Evolutionary conservation across 176 grass and related monocot genomes (phyloP), one percentile per base, ranked within the genome.

Genomic region (Aegilops longissima): DNA sequence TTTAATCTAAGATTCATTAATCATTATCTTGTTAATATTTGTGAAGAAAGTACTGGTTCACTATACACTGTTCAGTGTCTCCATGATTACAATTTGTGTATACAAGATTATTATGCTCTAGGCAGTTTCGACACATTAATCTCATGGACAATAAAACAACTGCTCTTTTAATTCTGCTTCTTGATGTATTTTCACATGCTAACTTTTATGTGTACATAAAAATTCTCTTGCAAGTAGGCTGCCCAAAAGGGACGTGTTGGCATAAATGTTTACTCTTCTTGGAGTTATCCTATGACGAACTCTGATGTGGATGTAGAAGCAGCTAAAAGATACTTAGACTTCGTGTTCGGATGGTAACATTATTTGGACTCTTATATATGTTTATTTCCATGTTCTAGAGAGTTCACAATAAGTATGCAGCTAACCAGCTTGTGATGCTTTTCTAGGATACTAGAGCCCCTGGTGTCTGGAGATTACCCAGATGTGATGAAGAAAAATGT

Each of bases 251-350:
- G 93, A 73, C 38, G 58, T 52, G 70, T 92, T 14, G 93, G 93
- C 73, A 56, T 94, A 80, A 92, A 83, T 70, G 64, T 94, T 38
- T 94, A 92, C 77, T 35, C 81, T 10, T 87, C 64, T 75, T 91
- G 93, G 58, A 24, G 30, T 35, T 80, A 85, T 33, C 93, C 93
- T 30, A 78, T 88, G 25, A 85, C 93, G 5, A 82, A 88, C 63
- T 94, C 93, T 24, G 68, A 59, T 17, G 30, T 23, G n/a, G 93
- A 95, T 89, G 1, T 38, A 83, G 82, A 83, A 75, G 64, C 87
- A 78, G 69, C 73, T n/a, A 31, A 83, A 62, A 85, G 86, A 83
- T 89, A 25, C 59, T 44, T 63, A 24, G 70, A 89, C 73, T 85
- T 85, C 78, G 54, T 74, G 54, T 61, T 88, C 30, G 71, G 87